These are phyloP conservation scores for Alternaria brassicae DNA, from an alignment of 2,329 filamentous ascomycete genomes.

Conservation along the genomic window DNA sequence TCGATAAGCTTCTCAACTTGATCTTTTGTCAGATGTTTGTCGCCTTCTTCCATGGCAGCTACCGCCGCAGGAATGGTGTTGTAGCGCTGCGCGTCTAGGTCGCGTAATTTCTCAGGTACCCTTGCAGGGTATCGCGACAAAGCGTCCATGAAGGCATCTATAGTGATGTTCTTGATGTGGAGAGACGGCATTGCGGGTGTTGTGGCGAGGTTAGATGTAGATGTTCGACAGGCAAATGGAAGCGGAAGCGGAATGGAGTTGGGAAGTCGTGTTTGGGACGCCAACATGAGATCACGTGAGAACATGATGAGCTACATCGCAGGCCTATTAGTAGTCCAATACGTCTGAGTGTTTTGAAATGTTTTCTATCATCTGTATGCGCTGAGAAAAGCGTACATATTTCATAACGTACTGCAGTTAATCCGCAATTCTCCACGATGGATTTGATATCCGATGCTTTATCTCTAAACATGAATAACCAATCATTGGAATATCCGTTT, in stretches of 20 bases:
- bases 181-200: slow-evolving; percentile 13
- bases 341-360: background rate
- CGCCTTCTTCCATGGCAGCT: slow-evolving; percentile 15
- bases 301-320: background rate
- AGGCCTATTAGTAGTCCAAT: background rate
- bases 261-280: background rate
- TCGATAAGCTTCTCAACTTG: slow-evolving; percentile 48
- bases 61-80: slow-evolving; percentile 35
- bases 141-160: slow-evolving; percentile 24
- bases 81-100: slow-evolving; percentile 46
- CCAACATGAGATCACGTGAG: slow-evolving; percentile 14
- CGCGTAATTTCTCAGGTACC: slow-evolving; percentile 37
- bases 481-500: background rate
- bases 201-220: slow-evolving; percentile 1
- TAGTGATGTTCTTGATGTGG: slow-evolving; percentile 24
- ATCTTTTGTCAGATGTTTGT: slow-evolving; percentile 30
- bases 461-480: background rate
- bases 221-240: too few relatives aligned
- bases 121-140: slow-evolving; percentile 36
- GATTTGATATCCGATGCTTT: background rate
- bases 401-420: background rate
- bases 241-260: background rate
- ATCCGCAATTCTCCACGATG: background rate
- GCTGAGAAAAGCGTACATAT: background rate
- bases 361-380: background rate